Evolutionary conservation across 805 yeast genomes (phyloP), one percentile per base, ranked within the genome.

Genomic region (Monosporozyma aerobia): DNA sequence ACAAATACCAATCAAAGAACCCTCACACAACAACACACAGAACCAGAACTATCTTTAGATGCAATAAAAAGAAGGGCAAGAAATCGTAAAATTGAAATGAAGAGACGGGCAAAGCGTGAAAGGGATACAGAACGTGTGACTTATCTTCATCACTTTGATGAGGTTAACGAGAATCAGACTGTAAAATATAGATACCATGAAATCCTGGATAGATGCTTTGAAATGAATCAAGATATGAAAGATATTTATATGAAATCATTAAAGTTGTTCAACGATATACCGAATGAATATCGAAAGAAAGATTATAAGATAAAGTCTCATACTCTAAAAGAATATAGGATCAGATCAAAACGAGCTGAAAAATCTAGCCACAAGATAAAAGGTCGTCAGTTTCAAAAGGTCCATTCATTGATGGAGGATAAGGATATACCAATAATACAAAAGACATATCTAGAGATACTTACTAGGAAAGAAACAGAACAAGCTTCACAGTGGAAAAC

Each of bases 181-280:
- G 19, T 56, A 56, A 4, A 55, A 52, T 49, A 50, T 63, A 7
- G 54, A 39, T 66, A 60, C 49, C 63, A 59, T 44, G 71, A 67
- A 53, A 54, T 67, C 11, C 55, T 67, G 8, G 53, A 54, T 10
- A 54, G 61, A 44, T 68, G 63, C n/a, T 64, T 63, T 51, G 63
- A 63, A 47, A 63, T 62, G 66, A 61, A 63, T 13, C 64, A 63
- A 48, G 63, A 65, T 45, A 65, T 65, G 64, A 55, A 54, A 30
- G 62, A 61, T 19, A 59, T 65, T 10, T 66, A 64, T 51, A 55
- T 65, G 64, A 65, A 66, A 57, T 61, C 68, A 1, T 46, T 65
- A n/a, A 64, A 64, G 49, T 54, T 67, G 19, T 67, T 47, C 48
- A 57, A 64, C 47, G 69, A 65, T 51, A 59, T 67, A 5, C 71